Percentiles rank a stretch among this genome's conserved stretches.
Evolutionary conservation across 192 early-diverging fungal species (phyloP).

Genomic region (Lunasporangiospora selenospora): DNA sequence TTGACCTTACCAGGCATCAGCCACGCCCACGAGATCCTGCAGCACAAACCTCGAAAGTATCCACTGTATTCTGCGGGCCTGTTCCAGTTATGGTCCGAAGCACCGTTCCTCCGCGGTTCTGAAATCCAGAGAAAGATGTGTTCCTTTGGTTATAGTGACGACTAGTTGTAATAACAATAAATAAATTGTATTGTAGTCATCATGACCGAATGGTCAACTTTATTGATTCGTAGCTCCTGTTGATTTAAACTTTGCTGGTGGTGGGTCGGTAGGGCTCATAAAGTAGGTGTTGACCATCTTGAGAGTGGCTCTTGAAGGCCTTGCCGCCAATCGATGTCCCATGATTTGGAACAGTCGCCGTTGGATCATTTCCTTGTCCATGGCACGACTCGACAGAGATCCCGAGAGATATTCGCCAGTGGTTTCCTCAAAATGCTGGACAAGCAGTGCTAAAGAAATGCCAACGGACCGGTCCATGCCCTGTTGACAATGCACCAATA

Average conservation of each 20-base stretch:
- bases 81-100: conserved; percentile 2
- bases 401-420: conserved; percentile 41
- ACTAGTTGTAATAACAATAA: conserved; percentile 11
- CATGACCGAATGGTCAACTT: conserved; percentile 9
- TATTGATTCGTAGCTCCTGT: not conserved
- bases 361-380: conserved; percentile 69
- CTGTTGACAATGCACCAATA: conserved; percentile 84
- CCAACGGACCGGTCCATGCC: conserved; percentile 85
- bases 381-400: conserved; percentile 10
- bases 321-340: conserved; percentile 65
- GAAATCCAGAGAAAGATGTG: not conserved
- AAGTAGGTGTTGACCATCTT: conserved; percentile 81
- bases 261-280: conserved; percentile 56
- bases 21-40: conserved; percentile 6
- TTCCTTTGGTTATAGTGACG: conserved; percentile 16
- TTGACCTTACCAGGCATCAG: conserved; percentile 7
- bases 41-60: conserved; percentile 5
- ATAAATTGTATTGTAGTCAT: conserved; percentile 2
- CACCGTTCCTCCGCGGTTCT: not conserved
- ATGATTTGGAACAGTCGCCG: conserved; percentile 72
- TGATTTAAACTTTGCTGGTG: conserved; percentile 32
- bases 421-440: conserved; percentile 60
- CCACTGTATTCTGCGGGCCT: conserved; percentile 15
- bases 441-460: conserved; percentile 72
- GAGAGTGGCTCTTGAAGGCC: conserved; percentile 77